Percentiles rank a stretch among this genome's conserved stretches.
These are phyloP conservation scores for Acrocalymma vagum DNA, from an alignment of 2,329 filamentous ascomycete species.

Conservation along the genomic window DNA sequence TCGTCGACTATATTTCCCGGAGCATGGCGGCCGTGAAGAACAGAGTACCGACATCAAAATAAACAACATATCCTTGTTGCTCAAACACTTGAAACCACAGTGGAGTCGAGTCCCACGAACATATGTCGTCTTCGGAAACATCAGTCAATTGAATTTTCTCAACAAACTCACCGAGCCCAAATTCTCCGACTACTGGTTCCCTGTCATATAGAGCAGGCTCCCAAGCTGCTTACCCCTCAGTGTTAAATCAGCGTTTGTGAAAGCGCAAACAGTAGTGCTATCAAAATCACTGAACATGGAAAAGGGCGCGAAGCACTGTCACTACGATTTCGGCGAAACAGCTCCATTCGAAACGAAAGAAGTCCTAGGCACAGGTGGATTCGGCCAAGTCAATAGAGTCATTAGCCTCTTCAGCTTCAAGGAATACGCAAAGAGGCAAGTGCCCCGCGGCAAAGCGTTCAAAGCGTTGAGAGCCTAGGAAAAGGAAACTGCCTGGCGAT, in stretches of 20 bases:
- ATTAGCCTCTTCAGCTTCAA: slow-evolving; percentile 27
- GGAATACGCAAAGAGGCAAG: slow-evolving; percentile 38
- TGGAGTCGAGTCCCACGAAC: slow-evolving; percentile 30
- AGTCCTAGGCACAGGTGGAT: slow-evolving; percentile 29
- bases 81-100: slow-evolving; percentile 8
- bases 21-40: too few species aligned
- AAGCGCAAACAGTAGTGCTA: slow-evolving; percentile 28
- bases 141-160: slow-evolving; percentile 27
- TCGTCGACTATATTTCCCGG: too few species aligned
- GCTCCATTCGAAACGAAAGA: slow-evolving; percentile 27
- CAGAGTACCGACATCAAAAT: too few species aligned
- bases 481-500: slow-evolving; percentile 22
- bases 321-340: slow-evolving; percentile 31
- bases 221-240: slow-evolving; percentile 15
- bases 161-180: slow-evolving; percentile 28
- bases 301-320: slow-evolving; percentile 28
- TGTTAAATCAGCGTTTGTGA: slow-evolving; percentile 26
- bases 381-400: slow-evolving; percentile 33
- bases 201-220: slow-evolving; percentile 23
- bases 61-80: slow-evolving; percentile 14
- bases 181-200: slow-evolving; percentile 36
- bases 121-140: slow-evolving; percentile 35
- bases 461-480: too few species aligned
- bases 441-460: slow-evolving; percentile 24
- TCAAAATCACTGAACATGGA: slow-evolving; percentile 37